Percentiles rank a stretch among this genome's conserved stretches.
phyloP scores from a whole-genome alignment of 108 stramenopile species.

The Nitzschia sp. region DNA sequence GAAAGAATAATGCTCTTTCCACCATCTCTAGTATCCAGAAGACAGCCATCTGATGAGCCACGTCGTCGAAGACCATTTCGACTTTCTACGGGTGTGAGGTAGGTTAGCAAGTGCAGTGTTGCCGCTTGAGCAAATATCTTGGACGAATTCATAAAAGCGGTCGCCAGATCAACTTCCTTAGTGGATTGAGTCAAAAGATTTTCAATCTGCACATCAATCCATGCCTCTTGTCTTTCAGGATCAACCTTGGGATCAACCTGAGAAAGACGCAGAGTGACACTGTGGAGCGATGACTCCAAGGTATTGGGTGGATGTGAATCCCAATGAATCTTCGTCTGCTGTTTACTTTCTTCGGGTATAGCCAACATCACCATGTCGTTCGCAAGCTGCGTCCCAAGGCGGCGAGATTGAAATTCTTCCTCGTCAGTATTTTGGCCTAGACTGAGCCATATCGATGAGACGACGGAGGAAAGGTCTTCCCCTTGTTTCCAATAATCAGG shows the following conservation, averaged over 20 bases:
- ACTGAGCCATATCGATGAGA: not conserved
- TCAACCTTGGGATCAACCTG: not conserved
- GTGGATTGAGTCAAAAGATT: not conserved
- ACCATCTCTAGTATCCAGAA: not conserved
- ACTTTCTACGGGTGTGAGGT: not conserved
- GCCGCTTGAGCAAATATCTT: not conserved
- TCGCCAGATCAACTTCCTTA: not conserved
- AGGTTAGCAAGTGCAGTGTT: not conserved
- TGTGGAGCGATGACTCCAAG: not conserved
- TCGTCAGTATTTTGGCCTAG: not conserved
- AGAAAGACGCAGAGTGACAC: not conserved
- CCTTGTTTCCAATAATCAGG: slow-evolving; percentile 6
- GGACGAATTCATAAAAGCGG: not conserved
- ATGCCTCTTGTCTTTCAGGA: not conserved
- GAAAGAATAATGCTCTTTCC: not conserved
- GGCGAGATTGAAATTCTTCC: not conserved
- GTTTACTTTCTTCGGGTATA: not conserved
- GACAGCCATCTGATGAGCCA: not conserved
- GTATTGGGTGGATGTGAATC: not conserved
- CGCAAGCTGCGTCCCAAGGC: not conserved
- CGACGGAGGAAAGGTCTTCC: not conserved
- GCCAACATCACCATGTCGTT: not conserved
- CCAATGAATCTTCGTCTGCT: not conserved
- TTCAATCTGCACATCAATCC: slow-evolving; percentile 1
- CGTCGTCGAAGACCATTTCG: not conserved